Evolutionary conservation across 73 alveolate species (phyloP).

Genomic region (Tetrahymena thermophila): DNA sequence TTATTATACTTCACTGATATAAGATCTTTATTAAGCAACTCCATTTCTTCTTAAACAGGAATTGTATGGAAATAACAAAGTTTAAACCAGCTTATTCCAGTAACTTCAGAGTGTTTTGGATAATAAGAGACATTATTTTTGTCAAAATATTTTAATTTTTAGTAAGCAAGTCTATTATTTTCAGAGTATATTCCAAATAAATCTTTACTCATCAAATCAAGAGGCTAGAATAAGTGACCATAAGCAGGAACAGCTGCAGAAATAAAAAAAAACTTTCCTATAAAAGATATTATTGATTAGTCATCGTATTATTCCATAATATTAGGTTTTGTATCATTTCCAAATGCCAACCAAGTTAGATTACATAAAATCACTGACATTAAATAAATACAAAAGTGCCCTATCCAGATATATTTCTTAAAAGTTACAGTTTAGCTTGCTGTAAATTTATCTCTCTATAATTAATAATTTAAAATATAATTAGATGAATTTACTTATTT

Average conservation of each 20-base stretch:
- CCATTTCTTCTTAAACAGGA: not conserved
- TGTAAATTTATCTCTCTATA: not conserved
- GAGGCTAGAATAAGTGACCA: not conserved
- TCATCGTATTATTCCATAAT: not conserved
- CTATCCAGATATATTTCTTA: not conserved
- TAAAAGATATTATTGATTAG: not conserved
- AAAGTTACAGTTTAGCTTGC: not conserved
- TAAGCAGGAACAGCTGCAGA: not conserved
- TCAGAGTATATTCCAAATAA: not conserved
- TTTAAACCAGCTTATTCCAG: not conserved
- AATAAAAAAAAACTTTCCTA: not conserved
- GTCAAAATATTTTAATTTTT: not conserved
- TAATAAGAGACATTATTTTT: not conserved
- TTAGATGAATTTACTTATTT: not conserved
- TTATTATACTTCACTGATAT: not conserved
- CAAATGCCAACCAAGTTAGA: not conserved
- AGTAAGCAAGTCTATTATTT: not conserved
- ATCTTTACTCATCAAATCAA: not conserved
- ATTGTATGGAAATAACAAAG: not conserved
- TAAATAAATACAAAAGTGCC: not conserved
- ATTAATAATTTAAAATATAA: not conserved
- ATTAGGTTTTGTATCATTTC: not conserved
- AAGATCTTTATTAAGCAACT: not conserved
- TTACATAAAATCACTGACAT: not conserved
- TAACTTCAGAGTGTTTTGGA: not conserved